Evolutionary conservation across 2,329 filamentous ascomycete genomes (phyloP), one percentile per base, ranked within the genome.

Genomic region (Acephala macrosclerotiorum): DNA sequence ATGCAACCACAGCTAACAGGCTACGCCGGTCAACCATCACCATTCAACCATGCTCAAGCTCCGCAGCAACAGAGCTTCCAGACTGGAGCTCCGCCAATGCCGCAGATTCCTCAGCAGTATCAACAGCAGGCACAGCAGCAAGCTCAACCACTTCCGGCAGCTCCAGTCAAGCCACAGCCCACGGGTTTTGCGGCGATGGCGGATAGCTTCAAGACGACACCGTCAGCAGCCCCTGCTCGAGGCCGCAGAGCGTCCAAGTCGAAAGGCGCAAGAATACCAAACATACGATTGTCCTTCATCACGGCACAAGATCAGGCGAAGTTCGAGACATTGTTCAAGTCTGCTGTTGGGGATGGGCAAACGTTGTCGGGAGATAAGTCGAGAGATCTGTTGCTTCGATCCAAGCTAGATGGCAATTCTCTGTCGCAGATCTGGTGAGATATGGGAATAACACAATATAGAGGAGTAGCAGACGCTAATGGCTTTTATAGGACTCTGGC

Each of bases 291-390:
- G 67, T 97, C 94, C 2, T 99, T 99, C 78, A 97, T 99, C 75
- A 97, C 95, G 2, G 94, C 93, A 29, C 89, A 91, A 75, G 96
- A 99, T 77, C 96, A 99, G 80, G 87, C 93, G 75, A 97, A 97
- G 81, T 99, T 99, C 74, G 96, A 99, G 82, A 96, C 96, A 64
- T 82, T 99, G 49, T 99, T 99, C 84, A 97, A 96, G 81, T 97
- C 94, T 63, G 95, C 96, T 16, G 93, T 95, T 40, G 93, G 94
- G 38, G 90, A 94, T 71, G 87, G 86, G 66, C 90, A 94, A 74
- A 91, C 94, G 61, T 88, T 99, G 83, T 93, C 94, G 57, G 96
- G 91, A 61, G 95, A 98, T 69, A 96, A 97, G 80, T 95, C 95
- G 29, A 90, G 91, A 74, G 95, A 98, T 78, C 82, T 99, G 51